These are phyloP conservation scores for Allantophomopsis cytisporea DNA, from an alignment of 2,329 filamentous ascomycete species.

Conservation along the genomic window DNA sequence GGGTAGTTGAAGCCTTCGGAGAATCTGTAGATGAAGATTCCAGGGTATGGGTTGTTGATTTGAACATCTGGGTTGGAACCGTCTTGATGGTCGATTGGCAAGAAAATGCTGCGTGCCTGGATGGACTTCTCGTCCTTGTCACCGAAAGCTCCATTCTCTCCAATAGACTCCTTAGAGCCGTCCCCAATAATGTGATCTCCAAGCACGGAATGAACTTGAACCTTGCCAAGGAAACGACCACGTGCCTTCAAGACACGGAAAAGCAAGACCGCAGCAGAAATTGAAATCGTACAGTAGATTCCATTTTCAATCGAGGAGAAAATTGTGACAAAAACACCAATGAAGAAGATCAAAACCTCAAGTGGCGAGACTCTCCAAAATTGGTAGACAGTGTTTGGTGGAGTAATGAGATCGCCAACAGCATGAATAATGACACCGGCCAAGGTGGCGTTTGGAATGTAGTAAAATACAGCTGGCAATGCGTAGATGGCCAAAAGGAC, in stretches of 20 bases:
- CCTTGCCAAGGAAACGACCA: constrained; percentile 71
- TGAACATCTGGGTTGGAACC: constrained; percentile 78
- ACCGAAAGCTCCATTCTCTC: constrained; percentile 10
- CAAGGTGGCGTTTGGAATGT: constrained; percentile 72
- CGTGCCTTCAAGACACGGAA: constrained; percentile 74
- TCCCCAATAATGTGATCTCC: constrained; percentile 60
- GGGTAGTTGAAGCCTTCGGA: constrained; percentile 93
- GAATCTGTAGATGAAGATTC: constrained; percentile 92
- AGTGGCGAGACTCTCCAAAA: constrained; percentile 91
- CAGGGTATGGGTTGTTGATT: constrained; percentile 73
- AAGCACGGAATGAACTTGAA: constrained; percentile 73
- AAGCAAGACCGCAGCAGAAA: constrained; percentile 66
- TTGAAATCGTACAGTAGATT: constrained; percentile 72
- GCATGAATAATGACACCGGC: constrained; percentile 92
- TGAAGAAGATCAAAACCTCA: constrained; percentile 86
- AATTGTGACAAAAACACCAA: constrained; percentile 79
- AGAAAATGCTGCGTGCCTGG: constrained; percentile 62
- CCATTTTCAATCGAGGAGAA: constrained; percentile 85
- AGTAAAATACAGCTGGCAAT: constrained; percentile 80
- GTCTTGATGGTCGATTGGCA: constrained; percentile 78
- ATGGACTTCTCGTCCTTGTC: constrained; percentile 13
- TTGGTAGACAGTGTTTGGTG: constrained; percentile 81
- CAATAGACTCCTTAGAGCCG: constrained; percentile 27
- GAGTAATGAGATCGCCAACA: constrained; percentile 82
- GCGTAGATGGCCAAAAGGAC: constrained; percentile 87